These are phyloP conservation scores for Leucaena leucocephala DNA, from an alignment of 306 rosid species.

Conservation along the genomic window DNA sequence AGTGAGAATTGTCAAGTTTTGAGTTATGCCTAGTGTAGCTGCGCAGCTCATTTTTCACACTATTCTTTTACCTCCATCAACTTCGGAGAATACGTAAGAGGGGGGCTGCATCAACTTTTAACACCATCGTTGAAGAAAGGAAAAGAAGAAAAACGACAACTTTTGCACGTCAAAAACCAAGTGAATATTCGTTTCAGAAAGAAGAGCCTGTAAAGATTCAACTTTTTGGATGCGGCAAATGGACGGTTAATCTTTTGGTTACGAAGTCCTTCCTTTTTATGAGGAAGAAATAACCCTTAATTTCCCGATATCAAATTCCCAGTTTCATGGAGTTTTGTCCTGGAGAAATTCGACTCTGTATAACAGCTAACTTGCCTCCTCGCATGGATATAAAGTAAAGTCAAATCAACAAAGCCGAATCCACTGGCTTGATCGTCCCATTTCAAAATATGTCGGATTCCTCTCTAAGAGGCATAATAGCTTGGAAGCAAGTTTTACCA, in stretches of 20 bases:
- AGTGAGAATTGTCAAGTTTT: background rate
- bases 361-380: background rate
- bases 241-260: background rate
- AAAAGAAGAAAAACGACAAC: background rate
- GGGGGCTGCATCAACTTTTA: background rate
- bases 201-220: slow-evolving; percentile 7
- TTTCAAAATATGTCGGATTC: background rate
- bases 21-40: background rate
- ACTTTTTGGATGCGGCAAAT: background rate
- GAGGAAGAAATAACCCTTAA: slow-evolving; percentile 25
- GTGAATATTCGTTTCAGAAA: slow-evolving; percentile 32
- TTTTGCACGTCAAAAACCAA: background rate
- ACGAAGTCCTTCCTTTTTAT: slow-evolving; percentile 25
- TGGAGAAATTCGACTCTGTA: background rate
- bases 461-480: background rate
- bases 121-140: background rate
- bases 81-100: background rate
- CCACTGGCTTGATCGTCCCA: background rate
- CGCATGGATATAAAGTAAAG: background rate
- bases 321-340: slow-evolving; percentile 16
- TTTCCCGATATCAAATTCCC: slow-evolving; percentile 13
- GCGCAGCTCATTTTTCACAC: background rate
- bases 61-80: background rate
- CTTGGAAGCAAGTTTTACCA: background rate
- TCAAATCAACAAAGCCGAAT: background rate